phyloP scores from a whole-genome alignment of 768 basidiomycete genomes.

The Leccinum olivaceopallidum region DNA sequence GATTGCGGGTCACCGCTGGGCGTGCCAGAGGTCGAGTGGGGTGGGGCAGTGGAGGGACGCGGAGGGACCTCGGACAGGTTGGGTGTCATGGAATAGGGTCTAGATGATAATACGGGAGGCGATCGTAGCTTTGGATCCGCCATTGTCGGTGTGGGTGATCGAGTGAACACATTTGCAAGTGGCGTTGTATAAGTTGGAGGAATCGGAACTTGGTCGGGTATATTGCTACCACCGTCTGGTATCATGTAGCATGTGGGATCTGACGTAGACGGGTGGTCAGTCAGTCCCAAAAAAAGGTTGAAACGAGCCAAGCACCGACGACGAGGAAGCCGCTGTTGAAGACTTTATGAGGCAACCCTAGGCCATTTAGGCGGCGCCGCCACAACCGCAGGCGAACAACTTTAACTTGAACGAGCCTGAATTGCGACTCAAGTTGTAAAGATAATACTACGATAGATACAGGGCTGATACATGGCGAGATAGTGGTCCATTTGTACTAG shows the following conservation, averaged over 20 bases:
- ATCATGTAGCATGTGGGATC: conserved; percentile 32
- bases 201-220: conserved; percentile 9
- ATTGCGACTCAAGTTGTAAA: not conserved
- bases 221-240: conserved; percentile 18
- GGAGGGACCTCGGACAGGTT: conserved; percentile 17
- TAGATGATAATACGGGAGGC: conserved; percentile 1
- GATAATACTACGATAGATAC: not conserved
- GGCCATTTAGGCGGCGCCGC: conserved; percentile 4
- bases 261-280: not conserved
- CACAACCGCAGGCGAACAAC: not conserved
- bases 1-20: conserved; percentile 16
- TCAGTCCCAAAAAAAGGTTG: not conserved
- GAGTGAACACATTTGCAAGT: conserved; percentile 20
- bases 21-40: conserved; percentile 20
- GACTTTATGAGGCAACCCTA: not conserved
- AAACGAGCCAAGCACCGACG: conserved; percentile 5
- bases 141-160: conserved; percentile 15
- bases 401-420: not conserved
- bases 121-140: conserved; percentile 10
- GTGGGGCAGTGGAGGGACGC: conserved; percentile 31
- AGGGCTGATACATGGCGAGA: conserved; percentile 21
- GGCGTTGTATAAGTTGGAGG: conserved; percentile 10
- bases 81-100: conserved; percentile 13
- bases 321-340: not conserved
- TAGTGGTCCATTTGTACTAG: conserved; percentile 8